Evolutionary conservation across 805 yeast genomes (phyloP).

Genomic region (Metschnikowia peoriensis): DNA sequence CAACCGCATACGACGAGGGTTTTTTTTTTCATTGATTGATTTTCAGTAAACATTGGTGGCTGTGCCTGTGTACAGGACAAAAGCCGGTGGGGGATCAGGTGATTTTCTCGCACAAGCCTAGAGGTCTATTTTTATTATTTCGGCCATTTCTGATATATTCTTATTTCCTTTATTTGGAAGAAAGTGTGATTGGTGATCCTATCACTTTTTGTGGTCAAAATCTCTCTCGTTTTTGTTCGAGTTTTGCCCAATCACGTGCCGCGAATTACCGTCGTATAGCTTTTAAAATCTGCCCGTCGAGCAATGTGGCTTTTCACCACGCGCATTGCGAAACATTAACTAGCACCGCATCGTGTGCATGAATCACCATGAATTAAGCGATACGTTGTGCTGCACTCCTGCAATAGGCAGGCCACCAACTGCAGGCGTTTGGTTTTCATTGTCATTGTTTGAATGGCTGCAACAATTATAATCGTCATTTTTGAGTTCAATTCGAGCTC

Average conservation of each 20-base stretch:
- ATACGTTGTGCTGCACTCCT: too few relatives aligned
- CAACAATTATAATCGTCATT: too few relatives aligned
- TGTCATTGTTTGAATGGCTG: too few relatives aligned
- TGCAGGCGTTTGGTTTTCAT: too few relatives aligned
- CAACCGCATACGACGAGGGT: not conserved
- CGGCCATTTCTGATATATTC: too few relatives aligned
- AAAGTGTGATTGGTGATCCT: too few relatives aligned
- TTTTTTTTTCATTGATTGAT: not conserved
- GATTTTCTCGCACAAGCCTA: not conserved
- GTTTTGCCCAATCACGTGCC: conserved; percentile 4
- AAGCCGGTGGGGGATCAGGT: not conserved
- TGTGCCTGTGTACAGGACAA: not conserved
- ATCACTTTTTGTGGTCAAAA: too few relatives aligned
- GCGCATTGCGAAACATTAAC: not conserved
- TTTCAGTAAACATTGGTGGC: not conserved
- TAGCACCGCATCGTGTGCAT: not conserved
- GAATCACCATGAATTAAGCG: not conserved
- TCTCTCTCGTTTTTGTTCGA: not conserved
- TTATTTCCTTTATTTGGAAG: too few relatives aligned
- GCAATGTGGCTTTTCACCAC: not conserved
- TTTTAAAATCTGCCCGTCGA: not conserved
- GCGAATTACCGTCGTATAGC: conserved; percentile 7
- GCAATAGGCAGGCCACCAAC: too few relatives aligned
- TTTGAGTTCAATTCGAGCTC: too few relatives aligned
- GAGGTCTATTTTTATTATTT: not conserved